phyloP scores from a whole-genome alignment of 805 yeast genomes.

The Lachancea nothofagi region DNA sequence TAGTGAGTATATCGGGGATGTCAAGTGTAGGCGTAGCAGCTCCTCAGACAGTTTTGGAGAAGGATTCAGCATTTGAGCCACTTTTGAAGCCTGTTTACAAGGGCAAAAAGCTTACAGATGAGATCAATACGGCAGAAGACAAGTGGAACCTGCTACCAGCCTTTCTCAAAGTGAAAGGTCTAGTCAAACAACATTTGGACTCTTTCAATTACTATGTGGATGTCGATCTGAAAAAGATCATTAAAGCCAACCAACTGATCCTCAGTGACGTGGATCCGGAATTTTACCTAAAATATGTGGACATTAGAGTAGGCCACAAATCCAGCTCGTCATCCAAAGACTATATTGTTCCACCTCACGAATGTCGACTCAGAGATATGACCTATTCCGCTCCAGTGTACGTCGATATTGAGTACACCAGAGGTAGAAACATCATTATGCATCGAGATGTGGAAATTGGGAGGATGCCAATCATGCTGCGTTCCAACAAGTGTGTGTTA shows the following conservation, averaged over 20 bases:
- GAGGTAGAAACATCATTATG: slow-evolving; percentile 88
- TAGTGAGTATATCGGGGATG: not conserved
- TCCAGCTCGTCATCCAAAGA: slow-evolving; percentile 52
- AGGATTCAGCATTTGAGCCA: slow-evolving; percentile 66
- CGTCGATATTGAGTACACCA: slow-evolving; percentile 94
- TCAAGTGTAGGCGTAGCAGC: slow-evolving; percentile 2
- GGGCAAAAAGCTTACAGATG: slow-evolving; percentile 84
- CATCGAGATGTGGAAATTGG: slow-evolving; percentile 92
- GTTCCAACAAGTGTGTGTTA: slow-evolving; percentile 86
- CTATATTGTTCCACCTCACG: slow-evolving; percentile 80
- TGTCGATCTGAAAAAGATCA: slow-evolving; percentile 85
- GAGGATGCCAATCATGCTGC: slow-evolving; percentile 96
- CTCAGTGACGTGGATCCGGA: slow-evolving; percentile 96
- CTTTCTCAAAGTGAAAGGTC: slow-evolving; percentile 87
- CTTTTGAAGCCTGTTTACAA: slow-evolving; percentile 73
- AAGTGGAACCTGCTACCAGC: slow-evolving; percentile 98
- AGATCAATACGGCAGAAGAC: slow-evolving; percentile 85
- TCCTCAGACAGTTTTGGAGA: slow-evolving; percentile 20
- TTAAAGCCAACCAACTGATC: slow-evolving; percentile 82
- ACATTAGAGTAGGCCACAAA: slow-evolving; percentile 83
- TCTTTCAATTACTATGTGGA: slow-evolving; percentile 97
- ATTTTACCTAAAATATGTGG: slow-evolving; percentile 86
- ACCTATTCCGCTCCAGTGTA: slow-evolving; percentile 93
- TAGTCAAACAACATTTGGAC: slow-evolving; percentile 95
- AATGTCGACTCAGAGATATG: slow-evolving; percentile 88